Evolutionary conservation across 768 basidiomycete species (phyloP).

Genomic region (Lenzites betulinus): DNA sequence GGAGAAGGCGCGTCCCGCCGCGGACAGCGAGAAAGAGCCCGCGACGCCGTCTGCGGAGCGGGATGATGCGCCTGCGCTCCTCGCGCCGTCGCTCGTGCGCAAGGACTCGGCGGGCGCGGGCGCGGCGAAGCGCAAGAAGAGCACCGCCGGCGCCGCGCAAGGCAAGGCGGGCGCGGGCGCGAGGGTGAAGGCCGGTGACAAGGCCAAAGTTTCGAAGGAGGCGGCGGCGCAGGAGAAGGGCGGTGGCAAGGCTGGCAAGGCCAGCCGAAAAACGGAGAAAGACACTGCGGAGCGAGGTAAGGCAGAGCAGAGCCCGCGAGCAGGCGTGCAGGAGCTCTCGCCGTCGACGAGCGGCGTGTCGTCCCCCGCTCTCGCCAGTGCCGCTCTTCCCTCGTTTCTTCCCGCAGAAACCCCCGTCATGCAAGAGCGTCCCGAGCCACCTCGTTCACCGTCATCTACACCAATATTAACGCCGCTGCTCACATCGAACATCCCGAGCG

Average conservation of each 20-base stretch:
- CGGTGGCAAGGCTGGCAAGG: too few species aligned
- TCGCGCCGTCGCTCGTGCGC: slow-evolving; percentile 10
- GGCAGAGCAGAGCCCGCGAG: too few species aligned
- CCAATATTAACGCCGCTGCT: background rate
- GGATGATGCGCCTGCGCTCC: slow-evolving; percentile 1
- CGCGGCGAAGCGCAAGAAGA: background rate
- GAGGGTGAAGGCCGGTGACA: background rate
- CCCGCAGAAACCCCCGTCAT: too few species aligned
- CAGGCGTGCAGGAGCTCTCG: background rate
- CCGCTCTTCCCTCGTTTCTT: background rate
- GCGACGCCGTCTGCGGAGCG: background rate
- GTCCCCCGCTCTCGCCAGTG: background rate
- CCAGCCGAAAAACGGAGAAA: too few species aligned
- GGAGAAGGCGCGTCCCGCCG: background rate
- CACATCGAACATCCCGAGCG: background rate
- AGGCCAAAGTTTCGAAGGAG: background rate
- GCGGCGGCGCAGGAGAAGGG: too few species aligned
- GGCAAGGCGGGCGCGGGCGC: background rate
- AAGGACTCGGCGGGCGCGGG: background rate
- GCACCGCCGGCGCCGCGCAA: background rate
- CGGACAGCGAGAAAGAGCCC: slow-evolving; percentile 1
- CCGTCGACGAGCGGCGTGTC: background rate
- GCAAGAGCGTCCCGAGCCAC: background rate
- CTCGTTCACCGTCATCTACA: background rate
- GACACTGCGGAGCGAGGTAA: too few species aligned